Percentiles rank a stretch among this genome's conserved stretches.
Evolutionary conservation across 805 yeast species (phyloP).

Genomic region (Yueomyces sinensis): DNA sequence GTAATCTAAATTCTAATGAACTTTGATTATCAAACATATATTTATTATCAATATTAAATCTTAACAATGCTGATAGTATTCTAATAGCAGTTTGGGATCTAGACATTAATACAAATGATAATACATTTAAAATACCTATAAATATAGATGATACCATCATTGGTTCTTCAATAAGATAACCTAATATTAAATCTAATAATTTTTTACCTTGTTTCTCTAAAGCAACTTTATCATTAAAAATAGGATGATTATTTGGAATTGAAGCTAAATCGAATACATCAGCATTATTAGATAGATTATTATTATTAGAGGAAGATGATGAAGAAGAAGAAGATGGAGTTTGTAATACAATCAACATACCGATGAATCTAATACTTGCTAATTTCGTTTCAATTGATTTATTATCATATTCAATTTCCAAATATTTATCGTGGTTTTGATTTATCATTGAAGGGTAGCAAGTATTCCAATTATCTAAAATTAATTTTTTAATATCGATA

Average conservation of each 20-base stretch:
- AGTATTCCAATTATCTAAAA: slow-evolving; percentile 50
- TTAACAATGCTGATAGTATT: slow-evolving; percentile 44
- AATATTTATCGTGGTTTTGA: neutral
- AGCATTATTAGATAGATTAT: slow-evolving; percentile 6
- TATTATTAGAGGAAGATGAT: neutral
- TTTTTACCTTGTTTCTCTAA: slow-evolving; percentile 63
- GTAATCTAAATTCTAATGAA: slow-evolving; percentile 33
- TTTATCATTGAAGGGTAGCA: slow-evolving; percentile 7
- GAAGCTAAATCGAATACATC: slow-evolving; percentile 31
- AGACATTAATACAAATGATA: slow-evolving; percentile 47
- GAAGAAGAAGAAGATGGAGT: slow-evolving; percentile 11
- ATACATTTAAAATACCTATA: slow-evolving; percentile 54
- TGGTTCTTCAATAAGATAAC: slow-evolving; percentile 41
- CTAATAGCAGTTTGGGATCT: slow-evolving; percentile 48
- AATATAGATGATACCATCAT: slow-evolving; percentile 43
- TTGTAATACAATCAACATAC: slow-evolving; percentile 43
- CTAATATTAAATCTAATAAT: slow-evolving; percentile 52
- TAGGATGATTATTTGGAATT: slow-evolving; percentile 48
- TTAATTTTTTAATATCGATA: slow-evolving; percentile 38
- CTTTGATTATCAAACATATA: slow-evolving; percentile 32
- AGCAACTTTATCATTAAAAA: slow-evolving; percentile 34
- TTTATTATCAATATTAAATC: slow-evolving; percentile 46
- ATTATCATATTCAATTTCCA: neutral
- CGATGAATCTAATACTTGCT: slow-evolving; percentile 63
- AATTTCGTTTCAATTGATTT: slow-evolving; percentile 40